Evolutionary conservation across 106 monocot species (phyloP).

Genomic region (Hemerocallis citrina): DNA sequence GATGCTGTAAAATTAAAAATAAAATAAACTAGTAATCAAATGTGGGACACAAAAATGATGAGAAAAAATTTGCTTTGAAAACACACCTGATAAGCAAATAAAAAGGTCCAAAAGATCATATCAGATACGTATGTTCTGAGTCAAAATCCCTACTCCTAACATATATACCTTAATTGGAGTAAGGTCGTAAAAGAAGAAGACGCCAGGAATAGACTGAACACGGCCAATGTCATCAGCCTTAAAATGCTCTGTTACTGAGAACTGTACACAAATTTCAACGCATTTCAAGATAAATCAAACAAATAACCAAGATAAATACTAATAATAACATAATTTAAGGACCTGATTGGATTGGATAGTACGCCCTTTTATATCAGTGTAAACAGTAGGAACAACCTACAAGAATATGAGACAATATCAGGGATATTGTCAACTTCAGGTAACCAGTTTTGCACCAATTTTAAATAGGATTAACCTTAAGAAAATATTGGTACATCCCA

Average conservation of each 20-base stretch:
- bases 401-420: constrained; percentile 6
- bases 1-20: not conserved
- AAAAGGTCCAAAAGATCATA: not conserved
- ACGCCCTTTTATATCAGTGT: constrained; percentile 69
- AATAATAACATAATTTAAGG: not conserved
- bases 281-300: constrained; percentile 4
- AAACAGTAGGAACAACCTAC: constrained; percentile 96
- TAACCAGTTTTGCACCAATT: not conserved
- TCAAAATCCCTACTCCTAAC: not conserved
- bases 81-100: not conserved
- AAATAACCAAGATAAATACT: constrained; percentile 1
- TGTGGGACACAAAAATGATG: too few relatives aligned
- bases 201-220: constrained; percentile 70
- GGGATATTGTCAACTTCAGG: not conserved
- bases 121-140: not conserved
- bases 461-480: constrained; percentile 45
- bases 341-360: constrained; percentile 88
- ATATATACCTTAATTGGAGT: constrained; percentile 81
- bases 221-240: constrained; percentile 53
- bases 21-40: not conserved
- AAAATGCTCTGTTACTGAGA: constrained; percentile 96
- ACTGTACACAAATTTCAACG: constrained; percentile 26
- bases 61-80: too few relatives aligned
- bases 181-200: constrained; percentile 97
- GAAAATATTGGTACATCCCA: constrained; percentile 94